A percentile compares a stretch with the other conserved stretches of the same genome.
Conservation (phyloP, 495 filamentous ascomycete genomes). For the Neurospora intermedia region DNA sequence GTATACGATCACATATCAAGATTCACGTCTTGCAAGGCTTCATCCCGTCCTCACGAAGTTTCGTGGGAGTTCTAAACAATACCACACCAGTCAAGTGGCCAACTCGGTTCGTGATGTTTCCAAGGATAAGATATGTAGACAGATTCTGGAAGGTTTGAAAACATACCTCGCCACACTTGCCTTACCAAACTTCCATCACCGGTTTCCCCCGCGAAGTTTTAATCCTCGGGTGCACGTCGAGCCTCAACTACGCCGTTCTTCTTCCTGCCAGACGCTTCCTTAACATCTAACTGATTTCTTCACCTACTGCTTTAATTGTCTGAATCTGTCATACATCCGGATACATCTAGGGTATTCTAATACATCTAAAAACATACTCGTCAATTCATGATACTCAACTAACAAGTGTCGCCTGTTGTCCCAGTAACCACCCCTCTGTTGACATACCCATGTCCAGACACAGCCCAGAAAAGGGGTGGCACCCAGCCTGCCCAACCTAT, state of each 20-base stretch:
- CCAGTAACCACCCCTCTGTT: neutral
- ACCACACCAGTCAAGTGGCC: no score
- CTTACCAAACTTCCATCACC: neutral
- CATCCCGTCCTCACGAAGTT: neutral
- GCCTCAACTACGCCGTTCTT: neutral
- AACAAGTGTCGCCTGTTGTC: neutral
- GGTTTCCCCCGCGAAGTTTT: neutral
- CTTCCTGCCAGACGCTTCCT: neutral
- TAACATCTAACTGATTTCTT: neutral
- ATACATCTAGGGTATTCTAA: no score
- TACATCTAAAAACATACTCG: neutral
- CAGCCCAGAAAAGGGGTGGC: neutral
- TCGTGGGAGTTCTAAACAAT: neutral
- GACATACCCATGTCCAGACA: neutral
- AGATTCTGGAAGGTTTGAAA: neutral
- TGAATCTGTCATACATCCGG: no score
- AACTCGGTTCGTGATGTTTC: neutral
- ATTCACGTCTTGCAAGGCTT: neutral
- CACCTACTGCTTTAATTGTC: neutral
- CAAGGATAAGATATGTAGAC: neutral
- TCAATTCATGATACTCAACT: neutral
- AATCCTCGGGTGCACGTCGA: neutral
- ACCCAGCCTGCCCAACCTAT: neutral
- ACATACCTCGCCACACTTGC: neutral
- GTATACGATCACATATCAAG: neutral